Base-by-base conservation (phyloP, 345 rosid species). In the Eucalyptus paniculata region DNA sequence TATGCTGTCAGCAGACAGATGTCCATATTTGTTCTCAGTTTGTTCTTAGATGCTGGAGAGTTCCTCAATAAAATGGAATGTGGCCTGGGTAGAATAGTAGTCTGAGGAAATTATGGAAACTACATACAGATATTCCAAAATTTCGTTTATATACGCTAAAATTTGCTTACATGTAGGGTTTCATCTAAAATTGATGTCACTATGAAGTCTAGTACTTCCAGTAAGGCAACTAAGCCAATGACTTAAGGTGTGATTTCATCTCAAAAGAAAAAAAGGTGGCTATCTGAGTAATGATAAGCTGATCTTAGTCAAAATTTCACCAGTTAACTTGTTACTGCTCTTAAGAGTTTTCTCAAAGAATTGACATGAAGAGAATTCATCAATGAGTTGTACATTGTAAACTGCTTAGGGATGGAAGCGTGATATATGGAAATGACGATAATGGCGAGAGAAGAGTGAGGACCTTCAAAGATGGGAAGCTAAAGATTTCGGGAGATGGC, bases 381-480 rank as follows among this genome's bases (percentile, higher is more conserved):
- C 45, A 77, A 37, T 77, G 28, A 77, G 83, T 21, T 21, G 83
- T 77, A 37, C 83, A 37, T 37, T 21, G 47, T 19, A 77, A 77
- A 77, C 83, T 77, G 83, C 83, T 37, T 12, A 96, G 97, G 97
- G 99, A 96, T 89, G 97, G 95, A 54, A 96, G 97, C 90, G 96
- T 94, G n/a, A 90, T 96, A 37, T 96, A 96, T 88, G 99, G 99
- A 90, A 96, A 94, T 77, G 92, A 95, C 18, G 93, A 93, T 15
- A 91, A 91, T 7, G 96, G 96, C 34, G 92, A 94, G 97, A 94
- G 91, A 89, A 94, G 93, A 89, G 97, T 96, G 51, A 94, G 97
- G 89, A 92, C 93, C 82, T 96, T 95, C 93, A 93, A 93, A 92
- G 96, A 93, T 69, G 99, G 99, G 37, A 96, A 95, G 93, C 90